phyloP scores from a whole-genome alignment of 2,329 filamentous ascomycete genomes.

The Alternaria longipes region DNA sequence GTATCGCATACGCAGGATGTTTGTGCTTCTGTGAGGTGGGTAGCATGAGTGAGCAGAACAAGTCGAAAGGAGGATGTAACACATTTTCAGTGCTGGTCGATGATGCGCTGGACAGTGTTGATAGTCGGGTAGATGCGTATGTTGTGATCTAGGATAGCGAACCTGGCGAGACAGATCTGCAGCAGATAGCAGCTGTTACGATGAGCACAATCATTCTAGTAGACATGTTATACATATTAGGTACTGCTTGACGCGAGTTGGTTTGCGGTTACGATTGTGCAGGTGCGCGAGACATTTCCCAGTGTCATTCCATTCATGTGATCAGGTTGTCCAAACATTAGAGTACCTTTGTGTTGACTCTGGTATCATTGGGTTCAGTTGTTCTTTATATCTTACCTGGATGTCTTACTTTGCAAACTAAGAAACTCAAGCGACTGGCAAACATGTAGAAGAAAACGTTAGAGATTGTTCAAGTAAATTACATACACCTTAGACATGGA shows the following conservation, averaged over 20 bases:
- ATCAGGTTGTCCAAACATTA: not conserved
- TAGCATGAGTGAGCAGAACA: slow-evolving; percentile 17
- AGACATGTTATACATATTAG: not conserved
- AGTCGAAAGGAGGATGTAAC: slow-evolving; percentile 34
- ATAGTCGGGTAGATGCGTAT: not conserved
- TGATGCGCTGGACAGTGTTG: not conserved
- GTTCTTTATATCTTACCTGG: not conserved
- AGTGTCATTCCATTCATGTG: not conserved
- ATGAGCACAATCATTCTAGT: too few species aligned
- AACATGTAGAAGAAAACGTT: not conserved
- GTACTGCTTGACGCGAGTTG: not conserved
- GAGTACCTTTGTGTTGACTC: not conserved
- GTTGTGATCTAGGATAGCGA: not conserved
- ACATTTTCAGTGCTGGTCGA: slow-evolving; percentile 26
- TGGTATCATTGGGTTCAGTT: not conserved
- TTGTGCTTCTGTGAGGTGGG: slow-evolving; percentile 17
- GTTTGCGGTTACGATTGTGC: not conserved
- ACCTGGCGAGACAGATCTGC: not conserved
- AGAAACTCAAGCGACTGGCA: not conserved
- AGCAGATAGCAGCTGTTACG: not conserved
- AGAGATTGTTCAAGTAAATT: not conserved
- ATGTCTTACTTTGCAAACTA: not conserved
- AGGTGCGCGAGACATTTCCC: not conserved
- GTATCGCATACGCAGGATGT: slow-evolving; percentile 27
- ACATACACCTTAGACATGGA: not conserved